Percentiles rank a stretch among this genome's conserved stretches.
phyloP scores from a whole-genome alignment of 345 rosid species.

The Mangifera indica region DNA sequence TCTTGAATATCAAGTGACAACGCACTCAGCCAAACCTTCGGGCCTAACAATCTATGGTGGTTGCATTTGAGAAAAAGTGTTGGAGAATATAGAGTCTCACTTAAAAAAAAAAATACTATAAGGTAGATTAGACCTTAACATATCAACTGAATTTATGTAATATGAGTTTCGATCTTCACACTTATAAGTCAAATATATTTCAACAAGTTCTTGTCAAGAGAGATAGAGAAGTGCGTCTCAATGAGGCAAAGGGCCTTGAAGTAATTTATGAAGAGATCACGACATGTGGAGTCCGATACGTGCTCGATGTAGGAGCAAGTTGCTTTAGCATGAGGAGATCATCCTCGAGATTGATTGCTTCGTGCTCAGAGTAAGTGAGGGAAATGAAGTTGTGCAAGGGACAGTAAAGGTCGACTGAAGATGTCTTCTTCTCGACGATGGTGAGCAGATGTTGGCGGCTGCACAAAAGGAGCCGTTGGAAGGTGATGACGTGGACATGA shows the following conservation, averaged over 20 bases:
- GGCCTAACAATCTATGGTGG: no score
- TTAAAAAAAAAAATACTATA: no score
- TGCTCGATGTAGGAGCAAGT: slow-evolving; percentile 84
- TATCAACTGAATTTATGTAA: no score
- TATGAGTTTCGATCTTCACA: no score
- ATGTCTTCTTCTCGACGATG: slow-evolving; percentile 86
- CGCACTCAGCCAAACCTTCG: no score
- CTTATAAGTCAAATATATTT: no score
- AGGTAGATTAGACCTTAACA: no score
- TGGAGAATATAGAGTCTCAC: no score
- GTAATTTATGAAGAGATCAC: slow-evolving; percentile 73
- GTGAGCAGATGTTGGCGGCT: slow-evolving; percentile 84
- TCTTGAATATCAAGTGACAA: no score
- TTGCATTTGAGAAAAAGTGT: no score
- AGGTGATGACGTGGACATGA: slow-evolving; percentile 50
- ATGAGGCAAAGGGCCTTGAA: slow-evolving; percentile 73
- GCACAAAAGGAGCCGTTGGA: slow-evolving; percentile 29
- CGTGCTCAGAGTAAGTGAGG: slow-evolving; percentile 86
- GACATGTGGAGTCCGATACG: slow-evolving; percentile 58
- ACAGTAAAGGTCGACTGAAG: slow-evolving; percentile 80
- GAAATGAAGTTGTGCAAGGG: slow-evolving; percentile 85
- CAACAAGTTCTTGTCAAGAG: slow-evolving; percentile 73
- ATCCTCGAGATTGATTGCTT: slow-evolving; percentile 89
- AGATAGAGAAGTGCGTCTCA: slow-evolving; percentile 95
- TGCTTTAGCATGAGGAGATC: slow-evolving; percentile 73